A percentile compares a stretch with the other conserved stretches of the same genome.
These are phyloP conservation scores for Arctium lappa DNA, from an alignment of 129 eudicot species.

Conservation along the genomic window DNA sequence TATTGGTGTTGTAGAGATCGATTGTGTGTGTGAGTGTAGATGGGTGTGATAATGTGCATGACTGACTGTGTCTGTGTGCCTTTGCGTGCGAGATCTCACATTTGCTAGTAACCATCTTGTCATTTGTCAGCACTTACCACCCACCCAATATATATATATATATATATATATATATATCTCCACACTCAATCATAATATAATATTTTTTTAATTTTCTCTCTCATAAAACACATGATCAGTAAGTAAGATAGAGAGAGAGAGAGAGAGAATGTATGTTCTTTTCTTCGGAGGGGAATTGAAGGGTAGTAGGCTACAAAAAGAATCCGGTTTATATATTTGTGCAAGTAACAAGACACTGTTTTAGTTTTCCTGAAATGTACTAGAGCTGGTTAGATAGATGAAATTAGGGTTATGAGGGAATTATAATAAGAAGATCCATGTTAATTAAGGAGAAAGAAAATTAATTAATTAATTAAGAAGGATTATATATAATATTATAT, in stretches of 20 bases:
- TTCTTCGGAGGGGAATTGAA: background rate
- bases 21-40: slow-evolving; percentile 32
- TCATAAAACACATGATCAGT: background rate
- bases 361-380: background rate
- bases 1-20: background rate
- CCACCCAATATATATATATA: slow-evolving; percentile 25
- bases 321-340: background rate
- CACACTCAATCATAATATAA: slow-evolving; percentile 27
- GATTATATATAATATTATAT: background rate
- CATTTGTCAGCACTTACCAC: slow-evolving; percentile 33
- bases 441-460: background rate
- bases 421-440: background rate
- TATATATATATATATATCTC: slow-evolving; percentile 3
- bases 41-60: slow-evolving; percentile 28
- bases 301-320: background rate
- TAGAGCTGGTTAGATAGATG: background rate
- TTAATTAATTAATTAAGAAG: background rate
- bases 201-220: too few species aligned
- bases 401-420: slow-evolving; percentile 18
- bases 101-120: slow-evolving; percentile 42
- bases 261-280: slow-evolving; percentile 14
- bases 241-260: background rate
- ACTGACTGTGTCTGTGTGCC: slow-evolving; percentile 24
- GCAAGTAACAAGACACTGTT: background rate
- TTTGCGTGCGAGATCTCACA: slow-evolving; percentile 42